A percentile compares a stretch with the other conserved stretches of the same genome.
phyloP scores from a whole-genome alignment of 495 filamentous ascomycete genomes.

The Darksidea phi region DNA sequence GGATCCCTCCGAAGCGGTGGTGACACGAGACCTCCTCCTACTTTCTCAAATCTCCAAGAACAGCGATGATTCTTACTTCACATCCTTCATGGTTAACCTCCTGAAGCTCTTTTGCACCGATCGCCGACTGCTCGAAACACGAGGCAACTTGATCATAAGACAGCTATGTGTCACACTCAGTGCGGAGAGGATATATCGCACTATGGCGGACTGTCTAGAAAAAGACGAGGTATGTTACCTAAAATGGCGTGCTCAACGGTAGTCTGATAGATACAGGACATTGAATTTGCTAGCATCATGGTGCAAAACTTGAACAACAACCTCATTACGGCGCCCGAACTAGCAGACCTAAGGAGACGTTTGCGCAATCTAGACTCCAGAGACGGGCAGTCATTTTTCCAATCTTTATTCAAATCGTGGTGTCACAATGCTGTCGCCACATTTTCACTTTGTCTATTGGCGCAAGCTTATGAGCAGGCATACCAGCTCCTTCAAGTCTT shows the following conservation, averaged over 20 bases:
- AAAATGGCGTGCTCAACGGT: neutral
- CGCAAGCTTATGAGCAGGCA: slow-evolving; percentile 97
- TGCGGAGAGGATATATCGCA: slow-evolving; percentile 93
- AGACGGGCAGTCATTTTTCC: slow-evolving; percentile 93
- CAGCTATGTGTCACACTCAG: slow-evolving; percentile 91
- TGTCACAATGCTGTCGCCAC: slow-evolving; percentile 98
- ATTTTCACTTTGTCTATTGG: slow-evolving; percentile 91
- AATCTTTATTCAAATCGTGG: slow-evolving; percentile 92
- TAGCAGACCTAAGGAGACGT: slow-evolving; percentile 85
- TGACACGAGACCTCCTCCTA: slow-evolving; percentile 90
- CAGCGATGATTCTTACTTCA: slow-evolving; percentile 95
- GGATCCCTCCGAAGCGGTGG: slow-evolving; percentile 92
- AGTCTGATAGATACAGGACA: slow-evolving; percentile 55
- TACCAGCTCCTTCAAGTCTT: slow-evolving; percentile 97
- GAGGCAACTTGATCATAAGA: slow-evolving; percentile 94
- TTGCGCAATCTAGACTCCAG: slow-evolving; percentile 86
- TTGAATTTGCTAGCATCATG: slow-evolving; percentile 99
- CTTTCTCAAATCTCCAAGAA: slow-evolving; percentile 94
- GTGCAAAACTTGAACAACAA: slow-evolving; percentile 99
- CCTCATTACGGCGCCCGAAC: slow-evolving; percentile 92
- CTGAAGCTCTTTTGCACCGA: slow-evolving; percentile 95
- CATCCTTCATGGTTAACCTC: slow-evolving; percentile 96
- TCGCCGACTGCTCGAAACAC: slow-evolving; percentile 80
- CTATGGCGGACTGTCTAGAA: slow-evolving; percentile 92
- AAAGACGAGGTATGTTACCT: slow-evolving; percentile 70